Evolutionary conservation across 768 basidiomycete genomes (phyloP).

Genomic region (Boletellus sp.): DNA sequence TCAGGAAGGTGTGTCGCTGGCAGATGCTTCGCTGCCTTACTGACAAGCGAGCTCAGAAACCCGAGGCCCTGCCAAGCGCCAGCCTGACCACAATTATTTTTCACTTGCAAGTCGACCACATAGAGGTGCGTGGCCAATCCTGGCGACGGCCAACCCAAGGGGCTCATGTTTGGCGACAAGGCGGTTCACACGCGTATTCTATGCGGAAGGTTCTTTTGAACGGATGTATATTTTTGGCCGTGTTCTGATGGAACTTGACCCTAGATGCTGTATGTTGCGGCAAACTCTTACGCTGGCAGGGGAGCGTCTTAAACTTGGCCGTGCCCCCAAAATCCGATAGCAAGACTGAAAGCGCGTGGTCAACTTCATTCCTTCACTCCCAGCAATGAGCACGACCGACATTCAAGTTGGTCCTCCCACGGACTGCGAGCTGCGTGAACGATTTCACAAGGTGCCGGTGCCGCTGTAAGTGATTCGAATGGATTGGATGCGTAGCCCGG

Average conservation of each 20-base stretch:
- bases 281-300: not conserved
- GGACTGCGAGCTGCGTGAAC: not conserved
- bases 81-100: no score
- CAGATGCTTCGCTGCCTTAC: not conserved
- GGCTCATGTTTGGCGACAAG: no score
- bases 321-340: not conserved
- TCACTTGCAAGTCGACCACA: no score
- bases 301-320: not conserved
- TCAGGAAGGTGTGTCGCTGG: not conserved
- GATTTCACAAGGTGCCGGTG: constrained; percentile 13
- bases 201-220: constrained; percentile 13
- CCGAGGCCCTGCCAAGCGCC: not conserved
- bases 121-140: no score
- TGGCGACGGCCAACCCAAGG: no score
- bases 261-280: not conserved
- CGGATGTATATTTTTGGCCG: constrained; percentile 1
- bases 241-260: constrained; percentile 17
- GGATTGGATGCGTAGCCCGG: not conserved
- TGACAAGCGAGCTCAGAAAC: not conserved
- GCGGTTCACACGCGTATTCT: constrained; percentile 9
- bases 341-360: not conserved
- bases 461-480: constrained; percentile 19
- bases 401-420: not conserved
- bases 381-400: constrained; percentile 8
- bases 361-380: not conserved